Base-by-base conservation (phyloP, 805 yeast species). In the Barnettozyma populi region DNA sequence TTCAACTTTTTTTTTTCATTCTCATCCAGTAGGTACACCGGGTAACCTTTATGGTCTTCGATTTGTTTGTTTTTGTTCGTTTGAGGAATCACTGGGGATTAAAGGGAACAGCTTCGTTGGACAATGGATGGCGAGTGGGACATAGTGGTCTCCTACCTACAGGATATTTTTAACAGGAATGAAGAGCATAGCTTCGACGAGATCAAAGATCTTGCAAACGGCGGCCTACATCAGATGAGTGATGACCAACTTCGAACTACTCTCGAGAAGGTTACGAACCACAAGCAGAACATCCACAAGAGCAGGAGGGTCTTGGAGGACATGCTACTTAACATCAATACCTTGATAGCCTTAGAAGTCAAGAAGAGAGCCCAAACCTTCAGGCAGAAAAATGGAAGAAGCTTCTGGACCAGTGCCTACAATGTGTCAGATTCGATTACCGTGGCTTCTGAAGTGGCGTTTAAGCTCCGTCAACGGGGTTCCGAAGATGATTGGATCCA, bases 401-500 rank as follows among this genome's bases (percentile, higher is more conserved):
- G 68, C 43, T 59, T 39, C 51, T 72, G 74, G 71, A 54, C 66
- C 1, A 79, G 86, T 41, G 76, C 76, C 25, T 82, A 63, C 62
- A 83, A 82, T 57, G 79, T 84, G 1, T 71, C 73, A 24, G 85
- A 76, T 34, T 79, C 83, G 0, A 70, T 82, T 5, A 55, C 61
- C 2, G 68, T 85, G 1, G 90, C 92, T 1, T 78, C 94, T 0
- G 95, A 87, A 56, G 97, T 94, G 0, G 98, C 97, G 1, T 92
- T 84, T 69, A 82, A 84, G 61, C 76, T 90, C 21, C 75, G 75
- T 50, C 82, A 78, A 57, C 74, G 84, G 36, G 84, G 82, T 41
- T 74, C 79, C n/a, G 90, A 84, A 43, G 78, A 78, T 13, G 98
- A 92, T 62, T 94, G 99, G 99, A 89, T 94, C 56, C 96, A 88